Conservation (phyloP, 2,329 filamentous ascomycete genomes). For the Fonsecaea multimorphosa region DNA sequence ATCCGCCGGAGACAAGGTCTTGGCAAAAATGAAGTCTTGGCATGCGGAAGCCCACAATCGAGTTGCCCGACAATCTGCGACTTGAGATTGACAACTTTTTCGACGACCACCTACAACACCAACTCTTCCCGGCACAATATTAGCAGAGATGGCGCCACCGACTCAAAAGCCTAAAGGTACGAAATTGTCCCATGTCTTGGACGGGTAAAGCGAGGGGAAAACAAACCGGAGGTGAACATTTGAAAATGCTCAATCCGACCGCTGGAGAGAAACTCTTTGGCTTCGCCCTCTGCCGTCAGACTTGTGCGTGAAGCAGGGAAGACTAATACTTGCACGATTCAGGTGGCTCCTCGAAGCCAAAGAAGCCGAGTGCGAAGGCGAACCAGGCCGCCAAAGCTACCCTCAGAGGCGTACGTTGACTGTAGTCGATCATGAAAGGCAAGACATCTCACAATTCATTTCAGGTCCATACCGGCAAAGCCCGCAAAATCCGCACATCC, state of each 20-base stretch:
- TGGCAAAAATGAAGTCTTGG: conserved; percentile 21
- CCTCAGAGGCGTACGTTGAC: conserved; percentile 82
- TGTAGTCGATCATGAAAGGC: conserved; percentile 32
- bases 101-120: conserved; percentile 31
- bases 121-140: conserved; percentile 25
- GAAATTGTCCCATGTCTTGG: conserved; percentile 3
- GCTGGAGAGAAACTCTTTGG: not conserved
- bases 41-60: conserved; percentile 17
- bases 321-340: not conserved
- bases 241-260: not conserved
- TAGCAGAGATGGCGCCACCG: conserved; percentile 40
- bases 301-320: not conserved
- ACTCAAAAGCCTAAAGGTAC: conserved; percentile 41
- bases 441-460: conserved; percentile 35
- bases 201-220: not conserved
- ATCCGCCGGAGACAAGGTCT: not conserved
- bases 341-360: conserved; percentile 39
- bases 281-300: not conserved
- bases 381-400: conserved; percentile 93
- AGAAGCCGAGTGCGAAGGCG: conserved; percentile 76
- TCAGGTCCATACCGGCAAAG: conserved; percentile 79
- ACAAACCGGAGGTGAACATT: not conserved
- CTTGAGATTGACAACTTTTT: conserved; percentile 29
- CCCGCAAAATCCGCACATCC: conserved; percentile 87
- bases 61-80: conserved; percentile 15